Conservation (phyloP, 495 filamentous ascomycete species). For the Aspergillus biplanus region DNA sequence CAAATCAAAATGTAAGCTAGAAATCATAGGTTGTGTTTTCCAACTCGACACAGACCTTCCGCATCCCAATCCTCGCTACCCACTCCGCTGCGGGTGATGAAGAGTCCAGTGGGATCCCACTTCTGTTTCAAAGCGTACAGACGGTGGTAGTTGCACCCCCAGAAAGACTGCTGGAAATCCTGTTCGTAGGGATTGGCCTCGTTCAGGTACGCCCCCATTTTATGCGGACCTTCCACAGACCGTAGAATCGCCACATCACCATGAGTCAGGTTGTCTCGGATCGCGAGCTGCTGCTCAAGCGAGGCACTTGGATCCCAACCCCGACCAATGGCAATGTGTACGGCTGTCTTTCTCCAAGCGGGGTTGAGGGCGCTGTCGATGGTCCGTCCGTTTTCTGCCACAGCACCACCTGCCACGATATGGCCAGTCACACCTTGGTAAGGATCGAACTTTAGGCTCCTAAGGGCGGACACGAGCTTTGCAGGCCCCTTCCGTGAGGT, state of each 20-base stretch:
- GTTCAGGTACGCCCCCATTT: conserved; percentile 53
- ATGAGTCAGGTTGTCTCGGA: conserved; percentile 43
- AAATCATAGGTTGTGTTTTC: neutral
- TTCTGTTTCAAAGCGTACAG: conserved; percentile 48
- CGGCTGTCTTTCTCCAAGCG: conserved; percentile 40
- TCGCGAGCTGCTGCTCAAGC: conserved; percentile 30
- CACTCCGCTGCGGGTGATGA: conserved; percentile 33
- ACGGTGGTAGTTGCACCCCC: conserved; percentile 51
- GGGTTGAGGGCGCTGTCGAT: conserved; percentile 42
- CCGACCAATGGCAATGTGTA: conserved; percentile 27
- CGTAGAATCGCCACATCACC: conserved; percentile 45
- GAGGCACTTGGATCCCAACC: conserved; percentile 28
- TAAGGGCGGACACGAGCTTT: conserved; percentile 30
- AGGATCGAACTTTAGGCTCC: conserved; percentile 22
- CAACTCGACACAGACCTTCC: conserved; percentile 30
- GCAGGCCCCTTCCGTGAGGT: conserved; percentile 27
- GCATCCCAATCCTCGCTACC: conserved; percentile 42
- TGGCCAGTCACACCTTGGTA: conserved; percentile 24
- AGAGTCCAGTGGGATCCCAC: conserved; percentile 35
- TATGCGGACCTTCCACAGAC: conserved; percentile 36
- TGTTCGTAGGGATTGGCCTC: conserved; percentile 53
- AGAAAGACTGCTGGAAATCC: conserved; percentile 52
- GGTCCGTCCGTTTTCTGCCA: conserved; percentile 30
- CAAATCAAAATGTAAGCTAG: neutral
- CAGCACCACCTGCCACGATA: conserved; percentile 38